These are phyloP conservation scores for Colletotrichum agaves DNA, from an alignment of 2,329 filamentous ascomycete species.

Conservation along the genomic window DNA sequence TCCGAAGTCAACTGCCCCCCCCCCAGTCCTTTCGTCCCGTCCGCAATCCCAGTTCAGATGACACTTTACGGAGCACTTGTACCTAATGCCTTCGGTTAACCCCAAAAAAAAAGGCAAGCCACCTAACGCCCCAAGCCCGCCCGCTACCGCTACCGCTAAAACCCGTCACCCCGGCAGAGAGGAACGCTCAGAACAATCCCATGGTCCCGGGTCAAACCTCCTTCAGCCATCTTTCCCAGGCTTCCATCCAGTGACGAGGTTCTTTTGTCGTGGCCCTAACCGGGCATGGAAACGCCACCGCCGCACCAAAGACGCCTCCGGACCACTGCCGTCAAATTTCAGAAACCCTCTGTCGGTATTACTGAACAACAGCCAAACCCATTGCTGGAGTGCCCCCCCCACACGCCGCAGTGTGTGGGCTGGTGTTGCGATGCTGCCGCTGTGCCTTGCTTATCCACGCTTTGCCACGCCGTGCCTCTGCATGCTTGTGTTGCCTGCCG, in stretches of 20 bases:
- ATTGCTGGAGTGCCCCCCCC: too few relatives aligned
- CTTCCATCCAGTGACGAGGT: not conserved
- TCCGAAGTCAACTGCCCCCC: not conserved
- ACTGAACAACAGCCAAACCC: too few relatives aligned
- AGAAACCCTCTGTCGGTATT: too few relatives aligned
- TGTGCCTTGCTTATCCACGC: not conserved
- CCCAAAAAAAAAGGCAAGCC: not conserved
- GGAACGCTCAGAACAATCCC: slow-evolving; percentile 5
- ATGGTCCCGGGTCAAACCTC: slow-evolving; percentile 17
- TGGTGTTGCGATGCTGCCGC: too few relatives aligned
- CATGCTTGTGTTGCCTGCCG: not conserved
- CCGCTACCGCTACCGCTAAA: not conserved
- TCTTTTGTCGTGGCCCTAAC: not conserved
- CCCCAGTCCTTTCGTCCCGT: slow-evolving; percentile 14
- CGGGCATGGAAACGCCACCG: not conserved
- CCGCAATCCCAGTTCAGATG: not conserved
- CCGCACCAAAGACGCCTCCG: not conserved
- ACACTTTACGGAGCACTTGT: not conserved
- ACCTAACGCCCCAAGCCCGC: not conserved
- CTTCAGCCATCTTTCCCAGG: not conserved
- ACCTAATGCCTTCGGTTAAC: not conserved
- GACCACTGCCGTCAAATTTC: not conserved
- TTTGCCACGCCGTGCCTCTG: too few relatives aligned
- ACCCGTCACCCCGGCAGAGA: slow-evolving; percentile 15
- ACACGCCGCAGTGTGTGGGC: too few relatives aligned